Evolutionary conservation across 1,139 yeast genomes (phyloP), one percentile per base, ranked within the genome.

Genomic region (Debaryomyces singareniensis): DNA sequence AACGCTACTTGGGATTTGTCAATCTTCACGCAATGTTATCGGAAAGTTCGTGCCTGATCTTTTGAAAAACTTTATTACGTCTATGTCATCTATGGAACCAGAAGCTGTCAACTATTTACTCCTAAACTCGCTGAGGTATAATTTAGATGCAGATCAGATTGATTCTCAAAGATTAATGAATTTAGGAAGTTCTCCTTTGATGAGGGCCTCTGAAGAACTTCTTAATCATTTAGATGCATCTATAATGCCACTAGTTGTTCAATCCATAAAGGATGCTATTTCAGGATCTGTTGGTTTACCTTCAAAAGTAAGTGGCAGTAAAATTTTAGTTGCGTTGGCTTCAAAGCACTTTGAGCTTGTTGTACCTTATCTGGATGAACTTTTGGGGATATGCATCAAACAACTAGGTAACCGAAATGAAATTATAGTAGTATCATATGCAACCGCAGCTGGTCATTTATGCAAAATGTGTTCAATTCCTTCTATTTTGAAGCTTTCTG

Each of bases 61-160:
- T 30, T 62, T 86, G 13, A 81, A 76, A 28, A 85, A 85, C 33
- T 68, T 91, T 43, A 62, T 84, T 12, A 57, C 70, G 5, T 58
- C 86, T 39, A 77, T 91, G 76, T 84, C 96, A 0, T 81, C 94
- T 0, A 61, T 91, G 29, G 98, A 91, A 46, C 97, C 97, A 0
- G 96, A 89, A 49, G 78, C 84, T 3, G 73, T 86, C 42, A 89
- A 91, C 49, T 91, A 87, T 45, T 58, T 91, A 37, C 77, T 93
- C 0, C 64, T 91, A 39, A 89, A 91, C 57, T 96, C 97, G 0
- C 89, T 79, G 37, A 91, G 87, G 51, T 86, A 81, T 48, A 86
- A 87, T 29, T 54, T 87, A 35, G 78, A 79, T 29, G 64, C 75
- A 13, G 72, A 73, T 38, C 83, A 77, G 25, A 75, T 89, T 38